These are phyloP conservation scores for Phellopilus nigrolimitatus DNA, from an alignment of 1,284 basidiomycete species.

Conservation along the genomic window DNA sequence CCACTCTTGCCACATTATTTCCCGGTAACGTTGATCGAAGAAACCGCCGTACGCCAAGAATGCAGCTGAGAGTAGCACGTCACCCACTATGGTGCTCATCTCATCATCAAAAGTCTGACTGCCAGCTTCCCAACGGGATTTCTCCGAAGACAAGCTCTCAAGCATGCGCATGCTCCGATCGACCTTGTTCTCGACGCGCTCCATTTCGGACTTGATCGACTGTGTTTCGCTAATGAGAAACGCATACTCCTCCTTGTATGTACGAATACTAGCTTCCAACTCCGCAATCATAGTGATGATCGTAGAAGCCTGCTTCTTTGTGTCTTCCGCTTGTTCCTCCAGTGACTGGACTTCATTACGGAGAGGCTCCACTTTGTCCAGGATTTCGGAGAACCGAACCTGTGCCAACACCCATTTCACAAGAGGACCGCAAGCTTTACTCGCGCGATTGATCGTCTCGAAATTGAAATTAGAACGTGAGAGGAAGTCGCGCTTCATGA, in stretches of 20 bases:
- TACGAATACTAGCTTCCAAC: constrained; percentile 88
- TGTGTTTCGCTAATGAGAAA: constrained; percentile 96
- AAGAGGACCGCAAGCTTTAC: constrained; percentile 95
- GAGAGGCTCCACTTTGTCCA: constrained; percentile 96
- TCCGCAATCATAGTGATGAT: constrained; percentile 93
- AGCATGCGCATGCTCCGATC: constrained; percentile 95
- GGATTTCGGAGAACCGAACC: constrained; percentile 94
- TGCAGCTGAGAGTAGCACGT: constrained; percentile 92
- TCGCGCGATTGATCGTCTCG: constrained; percentile 92
- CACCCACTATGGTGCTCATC: constrained; percentile 98
- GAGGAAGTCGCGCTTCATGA: constrained; percentile 93
- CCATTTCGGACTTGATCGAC: constrained; percentile 97
- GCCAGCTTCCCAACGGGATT: constrained; percentile 90
- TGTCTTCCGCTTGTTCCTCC: constrained; percentile 87
- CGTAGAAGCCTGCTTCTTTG: constrained; percentile 86
- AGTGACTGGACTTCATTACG: constrained; percentile 94
- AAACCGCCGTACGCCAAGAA: constrained; percentile 98
- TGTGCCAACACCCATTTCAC: constrained; percentile 99
- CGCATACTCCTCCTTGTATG: constrained; percentile 98
- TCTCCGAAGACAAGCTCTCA: constrained; percentile 93
- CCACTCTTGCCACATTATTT: constrained; percentile 98
- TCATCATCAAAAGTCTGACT: constrained; percentile 96
- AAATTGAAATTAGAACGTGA: constrained; percentile 91
- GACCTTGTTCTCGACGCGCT: constrained; percentile 94
- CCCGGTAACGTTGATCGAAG: constrained; percentile 98